A percentile compares a stretch with the other conserved stretches of the same genome.
These are phyloP conservation scores for Cystobasidium onofrii DNA, from an alignment of 768 basidiomycete genomes.

Conservation along the genomic window DNA sequence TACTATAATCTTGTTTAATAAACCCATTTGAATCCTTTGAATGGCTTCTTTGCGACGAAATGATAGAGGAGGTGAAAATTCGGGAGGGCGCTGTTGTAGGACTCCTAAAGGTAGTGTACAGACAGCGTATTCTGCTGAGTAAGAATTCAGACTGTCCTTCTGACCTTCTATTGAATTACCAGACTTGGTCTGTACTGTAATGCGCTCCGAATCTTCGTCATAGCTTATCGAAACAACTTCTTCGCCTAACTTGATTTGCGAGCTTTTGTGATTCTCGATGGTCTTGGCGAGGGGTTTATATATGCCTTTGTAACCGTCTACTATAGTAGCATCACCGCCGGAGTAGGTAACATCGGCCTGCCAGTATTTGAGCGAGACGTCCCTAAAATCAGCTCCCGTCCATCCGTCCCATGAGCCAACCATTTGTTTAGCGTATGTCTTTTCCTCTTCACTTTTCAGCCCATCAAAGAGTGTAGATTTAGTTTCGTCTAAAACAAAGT, in stretches of 20 bases:
- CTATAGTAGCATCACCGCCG: conserved; percentile 16
- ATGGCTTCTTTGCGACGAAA: conserved; percentile 3
- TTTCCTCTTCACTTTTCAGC: conserved; percentile 3
- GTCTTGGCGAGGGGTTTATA: conserved; percentile 8
- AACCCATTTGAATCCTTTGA: conserved; percentile 7
- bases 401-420: conserved; percentile 25
- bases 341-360: conserved; percentile 19
- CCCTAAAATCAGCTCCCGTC: conserved; percentile 3
- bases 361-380: conserved; percentile 21
- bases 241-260: background rate
- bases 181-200: conserved; percentile 5
- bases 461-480: conserved; percentile 6
- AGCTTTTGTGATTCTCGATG: background rate
- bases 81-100: conserved; percentile 6
- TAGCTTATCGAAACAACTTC: conserved; percentile 1
- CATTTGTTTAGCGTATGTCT: background rate
- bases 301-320: conserved; percentile 16
- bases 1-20: conserved; percentile 27
- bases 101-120: conserved; percentile 26
- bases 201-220: conserved; percentile 1
- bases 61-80: conserved; percentile 11
- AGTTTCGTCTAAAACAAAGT: background rate
- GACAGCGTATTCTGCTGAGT: background rate
- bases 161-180: background rate
- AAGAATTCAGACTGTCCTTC: background rate